Evolutionary conservation across 2,329 filamentous ascomycete species (phyloP), one percentile per base, ranked within the genome.

Genomic region (Penicillium glabrum): DNA sequence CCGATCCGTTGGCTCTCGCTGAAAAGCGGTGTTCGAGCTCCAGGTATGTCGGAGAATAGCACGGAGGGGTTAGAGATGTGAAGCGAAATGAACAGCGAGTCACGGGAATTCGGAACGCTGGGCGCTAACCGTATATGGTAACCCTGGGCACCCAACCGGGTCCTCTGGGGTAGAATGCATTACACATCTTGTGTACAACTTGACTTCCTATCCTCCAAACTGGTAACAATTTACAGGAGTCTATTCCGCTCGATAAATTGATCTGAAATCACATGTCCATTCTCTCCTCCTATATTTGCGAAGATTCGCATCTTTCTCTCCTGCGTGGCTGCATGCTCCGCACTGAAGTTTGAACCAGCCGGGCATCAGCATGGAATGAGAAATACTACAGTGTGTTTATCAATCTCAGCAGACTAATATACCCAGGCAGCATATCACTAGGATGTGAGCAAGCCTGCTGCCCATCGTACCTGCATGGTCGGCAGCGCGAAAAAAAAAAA

Each of bases 71-170:
- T 60, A 52, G 47, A 64, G 57, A 61, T 57, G 58, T 59, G 64
- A 67, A 66, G 63, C 60, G 63, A 66, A 66, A 61, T 41, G 60
- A 60, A 53, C 52, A 60, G 63, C 59, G 59, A 65, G 63, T 67
- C 64, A 66, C 65, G 64, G 64, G 64, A 63, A 59, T 66, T 64
- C 63, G 58, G 55, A 54, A 61, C 50, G 7, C 31, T 50, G 2
- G 16, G 48, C 59, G 59, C 64, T 66, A 67, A 51, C 56, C 62
- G 26, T 2, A 39, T 63, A 67, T 62, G 53, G 57, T 61, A 56
- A 58, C 48, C 51, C 51, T 60, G 56, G 61, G 56, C 55, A 59
- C 67, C 66, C 65, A 58, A 61, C 51, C 53, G 41, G 48, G 37
- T 35, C 31, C 48, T 35, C 50, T 27, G 49, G 46, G 53, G 45